Conservation (phyloP, 352 stramenopile species). For the Globisporangium carolinianum region DNA sequence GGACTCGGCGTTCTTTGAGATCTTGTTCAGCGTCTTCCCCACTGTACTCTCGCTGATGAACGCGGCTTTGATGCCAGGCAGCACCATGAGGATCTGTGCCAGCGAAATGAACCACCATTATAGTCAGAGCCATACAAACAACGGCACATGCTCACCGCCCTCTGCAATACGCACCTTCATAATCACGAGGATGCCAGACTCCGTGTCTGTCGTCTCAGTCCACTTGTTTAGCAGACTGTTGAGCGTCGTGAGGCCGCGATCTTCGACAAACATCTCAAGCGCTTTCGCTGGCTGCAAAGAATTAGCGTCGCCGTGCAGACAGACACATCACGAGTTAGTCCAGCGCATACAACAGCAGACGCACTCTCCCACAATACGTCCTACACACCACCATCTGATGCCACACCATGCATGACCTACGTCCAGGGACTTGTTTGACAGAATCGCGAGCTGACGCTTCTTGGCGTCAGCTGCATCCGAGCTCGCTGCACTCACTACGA, state of each 20-base stretch:
- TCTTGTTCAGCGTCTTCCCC: constrained; percentile 34
- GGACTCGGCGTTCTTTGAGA: constrained; percentile 27
- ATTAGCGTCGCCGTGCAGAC: background rate
- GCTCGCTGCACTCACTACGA: constrained; percentile 35
- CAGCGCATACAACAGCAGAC: background rate
- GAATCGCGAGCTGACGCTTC: constrained; percentile 26
- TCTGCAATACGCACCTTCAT: constrained; percentile 39
- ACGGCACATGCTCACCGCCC: background rate
- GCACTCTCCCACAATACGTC: background rate
- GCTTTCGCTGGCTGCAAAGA: constrained; percentile 35
- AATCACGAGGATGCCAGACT: constrained; percentile 49
- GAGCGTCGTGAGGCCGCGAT: constrained; percentile 40
- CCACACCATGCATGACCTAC: constrained; percentile 13
- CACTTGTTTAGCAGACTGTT: constrained; percentile 38
- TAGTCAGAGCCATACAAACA: too few relatives aligned
- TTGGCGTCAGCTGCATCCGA: constrained; percentile 16
- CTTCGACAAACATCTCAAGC: constrained; percentile 39
- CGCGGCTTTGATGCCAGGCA: constrained; percentile 46
- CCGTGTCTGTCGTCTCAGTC: constrained; percentile 33
- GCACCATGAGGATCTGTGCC: constrained; percentile 37
- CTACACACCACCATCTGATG: too few relatives aligned
- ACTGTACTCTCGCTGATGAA: constrained; percentile 40
- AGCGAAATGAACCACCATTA: constrained; percentile 2
- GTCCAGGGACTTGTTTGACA: constrained; percentile 27
- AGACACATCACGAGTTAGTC: too few relatives aligned